These are phyloP conservation scores for Colletotrichum tamarilloi DNA, from an alignment of 2,329 filamentous ascomycete genomes.

Conservation along the genomic window DNA sequence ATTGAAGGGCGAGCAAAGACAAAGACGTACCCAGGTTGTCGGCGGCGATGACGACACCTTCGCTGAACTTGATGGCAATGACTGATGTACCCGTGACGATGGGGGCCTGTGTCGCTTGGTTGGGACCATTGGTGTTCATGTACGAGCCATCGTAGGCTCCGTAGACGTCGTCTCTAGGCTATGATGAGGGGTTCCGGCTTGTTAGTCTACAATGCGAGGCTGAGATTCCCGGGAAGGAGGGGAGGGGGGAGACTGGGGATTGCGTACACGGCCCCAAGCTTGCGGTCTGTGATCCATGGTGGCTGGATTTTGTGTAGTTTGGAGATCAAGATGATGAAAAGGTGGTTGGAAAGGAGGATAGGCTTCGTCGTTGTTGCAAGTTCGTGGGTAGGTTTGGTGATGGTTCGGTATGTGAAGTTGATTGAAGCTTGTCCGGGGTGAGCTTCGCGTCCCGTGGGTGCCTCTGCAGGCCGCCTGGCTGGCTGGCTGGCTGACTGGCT, in stretches of 20 bases:
- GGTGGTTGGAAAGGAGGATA: conserved; percentile 9
- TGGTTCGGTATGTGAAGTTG: conserved; percentile 21
- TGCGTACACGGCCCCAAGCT: conserved; percentile 77
- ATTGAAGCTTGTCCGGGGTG: conserved; percentile 29
- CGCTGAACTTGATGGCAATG: conserved; percentile 93
- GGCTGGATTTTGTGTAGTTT: conserved; percentile 27
- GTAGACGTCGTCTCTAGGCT: conserved; percentile 98
- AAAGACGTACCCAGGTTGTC: conserved; percentile 85
- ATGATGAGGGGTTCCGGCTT: conserved; percentile 32
- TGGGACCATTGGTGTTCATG: conserved; percentile 77
- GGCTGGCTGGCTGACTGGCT: background rate
- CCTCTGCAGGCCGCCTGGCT: conserved; percentile 34
- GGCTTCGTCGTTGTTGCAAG: conserved; percentile 25
- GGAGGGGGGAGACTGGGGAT: conserved; percentile 33
- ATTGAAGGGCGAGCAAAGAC: background rate
- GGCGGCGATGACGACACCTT: conserved; percentile 94
- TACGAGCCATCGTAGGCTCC: conserved; percentile 91
- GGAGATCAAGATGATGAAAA: background rate
- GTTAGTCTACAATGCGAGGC: conserved; percentile 35
- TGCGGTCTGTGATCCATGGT: conserved; percentile 79
- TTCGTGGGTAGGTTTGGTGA: background rate
- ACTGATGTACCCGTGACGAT: conserved; percentile 98
- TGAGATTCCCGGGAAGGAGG: conserved; percentile 13
- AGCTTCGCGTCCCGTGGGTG: conserved; percentile 43
- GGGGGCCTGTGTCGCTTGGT: conserved; percentile 89